phyloP scores from a whole-genome alignment of 2,329 filamentous ascomycete genomes.

The Westerdykella sp. region DNA sequence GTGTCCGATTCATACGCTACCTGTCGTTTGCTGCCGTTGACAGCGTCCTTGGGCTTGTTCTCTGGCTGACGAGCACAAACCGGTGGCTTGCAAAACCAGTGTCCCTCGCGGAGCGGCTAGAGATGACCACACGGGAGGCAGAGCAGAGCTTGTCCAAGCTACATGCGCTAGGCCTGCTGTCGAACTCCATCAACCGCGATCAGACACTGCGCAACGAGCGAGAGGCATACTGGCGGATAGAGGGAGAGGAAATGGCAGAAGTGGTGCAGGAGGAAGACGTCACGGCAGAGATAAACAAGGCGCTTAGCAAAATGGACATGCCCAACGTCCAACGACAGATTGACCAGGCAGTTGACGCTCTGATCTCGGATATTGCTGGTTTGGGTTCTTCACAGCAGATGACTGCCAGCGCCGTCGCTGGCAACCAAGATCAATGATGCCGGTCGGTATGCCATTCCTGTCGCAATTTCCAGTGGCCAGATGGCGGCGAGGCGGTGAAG shows the following conservation, averaged over 20 bases:
- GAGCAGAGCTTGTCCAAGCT: slow-evolving; percentile 59
- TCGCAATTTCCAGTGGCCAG: too few relatives aligned
- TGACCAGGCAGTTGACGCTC: slow-evolving; percentile 41
- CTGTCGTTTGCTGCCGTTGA: slow-evolving; percentile 62
- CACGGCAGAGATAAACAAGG: slow-evolving; percentile 63
- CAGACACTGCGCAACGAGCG: slow-evolving; percentile 59
- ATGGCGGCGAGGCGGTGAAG: too few relatives aligned
- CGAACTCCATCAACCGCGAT: slow-evolving; percentile 75
- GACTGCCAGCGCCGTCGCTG: too few relatives aligned
- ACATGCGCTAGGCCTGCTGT: slow-evolving; percentile 65
- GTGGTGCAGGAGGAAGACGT: slow-evolving; percentile 76
- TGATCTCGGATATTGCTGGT: background rate
- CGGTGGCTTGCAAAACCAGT: slow-evolving; percentile 64
- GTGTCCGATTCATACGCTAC: slow-evolving; percentile 56
- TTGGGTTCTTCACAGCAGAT: background rate
- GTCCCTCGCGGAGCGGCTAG: slow-evolving; percentile 59
- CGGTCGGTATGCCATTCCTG: too few relatives aligned
- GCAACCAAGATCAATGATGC: too few relatives aligned
- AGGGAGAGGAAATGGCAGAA: slow-evolving; percentile 64
- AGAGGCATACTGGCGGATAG: slow-evolving; percentile 73
- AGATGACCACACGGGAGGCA: slow-evolving; percentile 52
- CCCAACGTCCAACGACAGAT: slow-evolving; percentile 56
- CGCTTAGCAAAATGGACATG: slow-evolving; percentile 60
- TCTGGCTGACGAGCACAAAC: slow-evolving; percentile 75
- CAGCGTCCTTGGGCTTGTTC: slow-evolving; percentile 53